A percentile compares a stretch with the other conserved stretches of the same genome.
These are phyloP conservation scores for Biscutella laevigata DNA, from an alignment of 441 rosid species.

Conservation along the genomic window DNA sequence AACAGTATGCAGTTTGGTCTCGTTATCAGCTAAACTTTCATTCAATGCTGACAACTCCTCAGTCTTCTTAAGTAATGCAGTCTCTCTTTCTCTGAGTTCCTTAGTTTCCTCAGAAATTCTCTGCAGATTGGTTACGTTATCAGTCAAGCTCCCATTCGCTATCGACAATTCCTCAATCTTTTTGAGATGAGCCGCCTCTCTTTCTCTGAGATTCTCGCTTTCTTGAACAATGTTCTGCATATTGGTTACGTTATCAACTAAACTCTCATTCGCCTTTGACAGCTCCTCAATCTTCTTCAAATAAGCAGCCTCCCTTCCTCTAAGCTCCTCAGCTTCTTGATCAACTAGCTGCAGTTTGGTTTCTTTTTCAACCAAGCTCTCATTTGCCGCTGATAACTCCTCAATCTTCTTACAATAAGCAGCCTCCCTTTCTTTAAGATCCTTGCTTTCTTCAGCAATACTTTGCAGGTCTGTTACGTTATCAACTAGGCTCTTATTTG, in stretches of 20 bases:
- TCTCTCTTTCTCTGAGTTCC: conserved; percentile 52
- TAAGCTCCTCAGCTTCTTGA: conserved; percentile 20
- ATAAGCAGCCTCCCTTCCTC: conserved; percentile 16
- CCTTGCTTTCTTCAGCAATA: conserved; percentile 50
- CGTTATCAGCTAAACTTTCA: conserved; percentile 53
- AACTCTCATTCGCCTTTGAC: conserved; percentile 41
- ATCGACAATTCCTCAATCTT: conserved; percentile 61
- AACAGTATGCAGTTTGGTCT: conserved; percentile 48
- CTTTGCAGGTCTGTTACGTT: conserved; percentile 57
- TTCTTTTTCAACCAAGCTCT: conserved; percentile 37
- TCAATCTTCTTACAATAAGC: conserved; percentile 48
- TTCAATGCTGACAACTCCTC: conserved; percentile 53
- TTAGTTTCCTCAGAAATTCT: conserved; percentile 44
- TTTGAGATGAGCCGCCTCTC: conserved; percentile 41
- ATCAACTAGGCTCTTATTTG: conserved; percentile 46
- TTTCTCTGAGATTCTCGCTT: conserved; percentile 47
- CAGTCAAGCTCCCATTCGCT: conserved; percentile 26
- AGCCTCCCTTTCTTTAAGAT: conserved; percentile 47
- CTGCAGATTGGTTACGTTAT: conserved; percentile 65
- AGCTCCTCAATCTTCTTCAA: conserved; percentile 20
- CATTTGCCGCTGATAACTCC: conserved; percentile 55
- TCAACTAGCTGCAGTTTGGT: background rate
- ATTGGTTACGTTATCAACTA: conserved; percentile 56
- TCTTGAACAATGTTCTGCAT: conserved; percentile 50
- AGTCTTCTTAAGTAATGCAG: conserved; percentile 40